Base-by-base conservation (phyloP, 2,329 filamentous ascomycete species). In the Beauveria sp. region DNA sequence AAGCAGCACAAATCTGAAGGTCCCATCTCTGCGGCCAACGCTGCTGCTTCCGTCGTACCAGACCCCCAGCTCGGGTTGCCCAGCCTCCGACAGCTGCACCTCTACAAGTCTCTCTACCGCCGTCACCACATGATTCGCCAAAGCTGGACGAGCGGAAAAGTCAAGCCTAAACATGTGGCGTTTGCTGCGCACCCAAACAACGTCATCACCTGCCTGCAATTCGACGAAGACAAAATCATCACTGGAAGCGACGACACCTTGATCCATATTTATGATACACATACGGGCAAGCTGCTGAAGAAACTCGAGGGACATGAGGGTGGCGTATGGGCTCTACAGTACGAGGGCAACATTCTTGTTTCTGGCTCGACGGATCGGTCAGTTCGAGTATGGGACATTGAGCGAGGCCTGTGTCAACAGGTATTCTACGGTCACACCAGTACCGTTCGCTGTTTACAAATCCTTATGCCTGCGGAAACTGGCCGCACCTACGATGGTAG, bases 321-420 rank as follows among this genome's bases (percentile, higher is more conserved):
- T 40, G 94, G 94, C 51, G 94, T 99, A 1, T 99, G 94, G 94
- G 94, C 94, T 34, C 77, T 99, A 58, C 92, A 97, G 72, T 99
- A 97, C 71, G 88, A 97, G 70, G 93, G 92, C 55, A 97, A 97
- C 70, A 91, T 90, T 18, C 78, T 99, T 22, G 94, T 99, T 2
- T 99, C 94, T 18, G 94, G 94, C 2, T 97, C 92, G 7, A 99
- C 94, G 0, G 94, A 99, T 74, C 84, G 94, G 52, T 96, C 94
- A 12, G 94, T 99, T n/a, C 87, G 94, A n/a, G 93, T 99, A 0
- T 99, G 94, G 94, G 93, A 99, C 71, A 97, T 99, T 65, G 91
- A 96, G 70, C 89, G 89, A 68, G 94, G 92, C 0, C 84, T 90
- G 51, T 97, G 93, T 73, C 93, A 92, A 12, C 94, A 99, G 71